Percentiles rank a stretch among this genome's conserved stretches.
phyloP scores from a whole-genome alignment of 495 filamentous ascomycete genomes.

The Cercophora samala region DNA sequence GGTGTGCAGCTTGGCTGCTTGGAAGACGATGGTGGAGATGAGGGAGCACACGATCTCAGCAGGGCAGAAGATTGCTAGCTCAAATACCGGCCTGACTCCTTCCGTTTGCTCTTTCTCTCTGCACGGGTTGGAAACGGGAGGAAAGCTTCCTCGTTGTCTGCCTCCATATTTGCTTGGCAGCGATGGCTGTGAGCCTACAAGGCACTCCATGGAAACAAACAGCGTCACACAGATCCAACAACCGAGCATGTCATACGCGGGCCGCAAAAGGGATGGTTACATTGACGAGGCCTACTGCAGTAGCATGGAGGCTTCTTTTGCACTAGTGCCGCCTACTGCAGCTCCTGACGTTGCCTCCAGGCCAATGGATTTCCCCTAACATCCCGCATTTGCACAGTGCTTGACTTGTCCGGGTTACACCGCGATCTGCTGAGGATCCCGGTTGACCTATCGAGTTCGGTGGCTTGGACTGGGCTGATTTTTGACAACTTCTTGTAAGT shows the following conservation, averaged over 20 bases:
- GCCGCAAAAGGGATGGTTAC: background rate
- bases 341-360: background rate
- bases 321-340: background rate
- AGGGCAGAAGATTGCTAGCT: background rate
- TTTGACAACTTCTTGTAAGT: no score
- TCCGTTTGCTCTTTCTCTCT: background rate
- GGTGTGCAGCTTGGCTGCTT: background rate
- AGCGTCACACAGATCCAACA: background rate
- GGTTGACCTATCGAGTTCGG: background rate
- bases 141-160: background rate
- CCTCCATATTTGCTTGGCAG: background rate
- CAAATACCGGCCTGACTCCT: background rate
- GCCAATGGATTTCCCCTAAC: background rate
- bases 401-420: background rate
- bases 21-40: background rate
- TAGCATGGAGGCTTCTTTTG: background rate
- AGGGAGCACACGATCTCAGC: background rate
- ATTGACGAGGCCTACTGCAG: background rate
- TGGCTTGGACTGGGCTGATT: no score
- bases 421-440: background rate
- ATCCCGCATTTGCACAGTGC: background rate
- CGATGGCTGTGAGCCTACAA: background rate
- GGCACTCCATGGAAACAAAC: background rate
- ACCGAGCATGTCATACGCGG: background rate
- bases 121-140: background rate